Evolutionary conservation across 768 basidiomycete genomes (phyloP).

Genomic region (Amyloporia xantha): DNA sequence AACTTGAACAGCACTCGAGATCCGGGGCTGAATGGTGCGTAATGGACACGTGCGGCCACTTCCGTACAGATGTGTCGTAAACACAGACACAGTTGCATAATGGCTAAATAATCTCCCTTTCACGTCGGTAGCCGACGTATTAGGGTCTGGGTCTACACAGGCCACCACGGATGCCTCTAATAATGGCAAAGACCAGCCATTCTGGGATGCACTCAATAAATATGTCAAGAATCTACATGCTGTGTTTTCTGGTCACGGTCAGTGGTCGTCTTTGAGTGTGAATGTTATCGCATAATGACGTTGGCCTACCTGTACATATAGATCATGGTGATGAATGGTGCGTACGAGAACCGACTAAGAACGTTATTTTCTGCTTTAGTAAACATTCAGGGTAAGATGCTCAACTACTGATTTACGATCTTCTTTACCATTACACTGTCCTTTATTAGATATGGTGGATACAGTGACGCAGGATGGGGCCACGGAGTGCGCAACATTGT

Average conservation of each 20-base stretch:
- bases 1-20: slow-evolving; percentile 33
- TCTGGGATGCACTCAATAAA: slow-evolving; percentile 54
- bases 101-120: neutral
- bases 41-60: neutral
- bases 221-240: slow-evolving; percentile 62
- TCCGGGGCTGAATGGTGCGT: slow-evolving; percentile 37
- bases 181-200: slow-evolving; percentile 45
- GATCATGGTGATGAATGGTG: slow-evolving; percentile 84
- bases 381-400: slow-evolving; percentile 73
- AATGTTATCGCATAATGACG: neutral
- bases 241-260: slow-evolving; percentile 68
- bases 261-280: slow-evolving; percentile 8
- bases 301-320: slow-evolving; percentile 17
- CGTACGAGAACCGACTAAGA: slow-evolving; percentile 51
- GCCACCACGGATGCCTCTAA: slow-evolving; percentile 33
- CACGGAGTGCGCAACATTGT: slow-evolving; percentile 59
- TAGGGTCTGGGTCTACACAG: slow-evolving; percentile 56
- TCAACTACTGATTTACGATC: no score
- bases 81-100: no score
- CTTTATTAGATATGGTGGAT: slow-evolving; percentile 55
- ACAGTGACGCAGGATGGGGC: slow-evolving; percentile 47
- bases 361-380: slow-evolving; percentile 68
- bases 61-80: no score
- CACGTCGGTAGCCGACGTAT: slow-evolving; percentile 37
- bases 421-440: no score